A percentile compares a stretch with the other conserved stretches of the same genome.
Conservation (phyloP, 352 stramenopile genomes). For the Pythium aquatile region DNA sequence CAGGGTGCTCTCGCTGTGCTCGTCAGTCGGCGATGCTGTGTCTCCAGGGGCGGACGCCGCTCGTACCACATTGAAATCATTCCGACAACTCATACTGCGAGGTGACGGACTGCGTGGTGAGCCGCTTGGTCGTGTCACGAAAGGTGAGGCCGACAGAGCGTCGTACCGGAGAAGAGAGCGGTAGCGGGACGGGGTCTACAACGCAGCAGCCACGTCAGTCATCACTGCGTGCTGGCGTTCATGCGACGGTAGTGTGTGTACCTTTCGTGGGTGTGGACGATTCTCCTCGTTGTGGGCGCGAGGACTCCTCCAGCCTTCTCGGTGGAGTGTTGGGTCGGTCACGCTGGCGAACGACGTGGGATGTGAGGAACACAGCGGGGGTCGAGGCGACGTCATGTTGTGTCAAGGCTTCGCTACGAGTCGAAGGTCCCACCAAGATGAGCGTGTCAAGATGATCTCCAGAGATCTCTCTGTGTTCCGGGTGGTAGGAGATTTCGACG, state of each 20-base stretch:
- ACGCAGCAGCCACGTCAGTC: not conserved
- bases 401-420: not conserved
- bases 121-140: not conserved
- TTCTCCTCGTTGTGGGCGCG: slow-evolving; percentile 26
- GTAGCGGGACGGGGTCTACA: slow-evolving; percentile 46
- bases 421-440: not conserved
- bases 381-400: slow-evolving; percentile 15
- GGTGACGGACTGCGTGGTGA: not conserved
- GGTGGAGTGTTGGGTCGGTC: slow-evolving; percentile 59
- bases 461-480: no score
- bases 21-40: slow-evolving; percentile 4
- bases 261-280: slow-evolving; percentile 33
- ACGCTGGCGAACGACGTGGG: slow-evolving; percentile 46
- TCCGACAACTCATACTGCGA: not conserved
- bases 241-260: slow-evolving; percentile 8
- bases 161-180: slow-evolving; percentile 30
- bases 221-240: no score
- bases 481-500: not conserved
- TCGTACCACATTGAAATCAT: not conserved
- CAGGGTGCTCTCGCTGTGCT: not conserved
- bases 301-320: slow-evolving; percentile 48
- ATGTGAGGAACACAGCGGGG: slow-evolving; percentile 7
- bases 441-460: not conserved
- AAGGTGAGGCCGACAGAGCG: slow-evolving; percentile 10
- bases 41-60: not conserved